phyloP scores from a whole-genome alignment of 306 rosid genomes.

The Casuarina glauca region DNA sequence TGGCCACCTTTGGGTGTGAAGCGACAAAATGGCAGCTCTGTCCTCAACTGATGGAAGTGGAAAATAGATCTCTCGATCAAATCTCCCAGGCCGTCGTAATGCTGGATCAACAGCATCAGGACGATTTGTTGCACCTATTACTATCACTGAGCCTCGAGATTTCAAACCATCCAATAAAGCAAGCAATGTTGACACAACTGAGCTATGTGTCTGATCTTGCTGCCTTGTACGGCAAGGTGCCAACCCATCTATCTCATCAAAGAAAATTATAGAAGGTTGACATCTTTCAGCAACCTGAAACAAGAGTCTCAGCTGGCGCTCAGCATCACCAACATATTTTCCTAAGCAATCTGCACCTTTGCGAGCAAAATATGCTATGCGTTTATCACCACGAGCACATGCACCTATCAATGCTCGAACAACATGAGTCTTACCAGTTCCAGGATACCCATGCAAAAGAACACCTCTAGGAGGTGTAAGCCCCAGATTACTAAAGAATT shows the following conservation, averaged over 20 bases:
- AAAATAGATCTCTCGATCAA: constrained; percentile 93
- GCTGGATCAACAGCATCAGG: constrained; percentile 99
- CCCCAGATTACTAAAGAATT: constrained; percentile 78
- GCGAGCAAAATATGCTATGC: constrained; percentile 95
- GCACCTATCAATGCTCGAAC: constrained; percentile 95
- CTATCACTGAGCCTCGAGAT: constrained; percentile 96
- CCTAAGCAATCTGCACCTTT: constrained; percentile 99
- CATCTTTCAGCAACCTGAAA: constrained; percentile 99
- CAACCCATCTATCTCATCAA: constrained; percentile 98
- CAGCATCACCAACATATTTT: constrained; percentile 97
- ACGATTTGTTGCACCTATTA: constrained; percentile 97
- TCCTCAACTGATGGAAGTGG: constrained; percentile 89
- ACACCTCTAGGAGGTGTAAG: constrained; percentile 97
- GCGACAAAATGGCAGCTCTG: constrained; percentile 92
- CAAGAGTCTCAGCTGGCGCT: constrained; percentile 92
- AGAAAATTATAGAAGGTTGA: constrained; percentile 96
- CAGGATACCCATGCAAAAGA: constrained; percentile 97
- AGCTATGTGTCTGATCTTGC: constrained; percentile 98
- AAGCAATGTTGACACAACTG: constrained; percentile 97
- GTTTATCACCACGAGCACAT: constrained; percentile 88
- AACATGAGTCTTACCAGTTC: constrained; percentile 95
- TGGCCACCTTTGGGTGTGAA: constrained; percentile 97
- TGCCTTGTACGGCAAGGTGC: constrained; percentile 90
- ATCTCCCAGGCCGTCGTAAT: constrained; percentile 93
- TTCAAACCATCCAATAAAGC: constrained; percentile 95